These are phyloP conservation scores for Ogataea ramenticola DNA, from an alignment of 805 yeast genomes.

Conservation along the genomic window DNA sequence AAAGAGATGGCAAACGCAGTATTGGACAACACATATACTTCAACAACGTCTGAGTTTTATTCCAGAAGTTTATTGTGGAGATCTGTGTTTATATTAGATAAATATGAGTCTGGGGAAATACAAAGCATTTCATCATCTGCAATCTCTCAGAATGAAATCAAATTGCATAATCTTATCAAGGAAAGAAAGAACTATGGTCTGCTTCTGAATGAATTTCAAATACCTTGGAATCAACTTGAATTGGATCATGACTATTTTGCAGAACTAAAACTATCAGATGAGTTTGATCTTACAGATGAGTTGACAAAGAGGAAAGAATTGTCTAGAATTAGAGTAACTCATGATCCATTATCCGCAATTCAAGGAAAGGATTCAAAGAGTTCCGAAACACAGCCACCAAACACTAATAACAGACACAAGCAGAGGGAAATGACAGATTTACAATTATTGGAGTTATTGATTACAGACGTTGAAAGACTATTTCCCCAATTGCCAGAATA, in stretches of 20 bases:
- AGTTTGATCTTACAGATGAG: conserved; percentile 19
- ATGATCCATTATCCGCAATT: conserved; percentile 13
- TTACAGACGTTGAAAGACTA: conserved; percentile 45
- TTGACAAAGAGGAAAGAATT: conserved; percentile 8
- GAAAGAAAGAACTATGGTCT: conserved; percentile 12
- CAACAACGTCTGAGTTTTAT: conserved; percentile 7
- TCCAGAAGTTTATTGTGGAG: conserved; percentile 20
- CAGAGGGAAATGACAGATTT: conserved; percentile 20
- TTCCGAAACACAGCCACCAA: neutral
- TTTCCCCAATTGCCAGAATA: conserved; percentile 34
- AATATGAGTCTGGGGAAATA: neutral
- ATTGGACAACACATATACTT: neutral
- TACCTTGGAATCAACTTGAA: conserved; percentile 29
- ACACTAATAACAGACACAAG: neutral
- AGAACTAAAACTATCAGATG: conserved; percentile 6
- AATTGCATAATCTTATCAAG: conserved; percentile 11
- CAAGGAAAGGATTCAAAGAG: neutral
- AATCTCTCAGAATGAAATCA: neutral
- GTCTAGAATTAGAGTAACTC: conserved; percentile 10
- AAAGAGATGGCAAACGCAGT: neutral
- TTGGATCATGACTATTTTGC: conserved; percentile 16
- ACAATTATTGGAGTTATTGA: conserved; percentile 34
- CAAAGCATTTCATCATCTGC: neutral
- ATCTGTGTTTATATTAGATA: neutral
- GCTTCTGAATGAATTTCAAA: conserved; percentile 16